These are phyloP conservation scores for Raffaelea deltoideospora DNA, from an alignment of 2,329 filamentous ascomycete genomes.

Conservation along the genomic window DNA sequence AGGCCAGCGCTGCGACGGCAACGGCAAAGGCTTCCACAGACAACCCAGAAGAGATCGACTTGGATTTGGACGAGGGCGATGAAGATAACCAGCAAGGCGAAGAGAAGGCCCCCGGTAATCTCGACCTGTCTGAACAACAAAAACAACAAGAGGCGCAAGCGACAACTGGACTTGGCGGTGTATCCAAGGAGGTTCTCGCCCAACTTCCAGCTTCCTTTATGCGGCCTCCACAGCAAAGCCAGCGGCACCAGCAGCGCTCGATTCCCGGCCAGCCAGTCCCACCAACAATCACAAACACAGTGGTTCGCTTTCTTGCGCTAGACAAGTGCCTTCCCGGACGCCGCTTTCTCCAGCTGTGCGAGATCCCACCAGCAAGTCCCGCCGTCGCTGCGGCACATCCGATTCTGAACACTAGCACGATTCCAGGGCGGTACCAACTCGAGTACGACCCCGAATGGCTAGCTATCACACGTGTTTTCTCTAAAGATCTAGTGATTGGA, in stretches of 20 bases:
- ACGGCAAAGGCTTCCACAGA: constrained; percentile 7
- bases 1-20: neutral
- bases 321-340: constrained; percentile 77
- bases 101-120: constrained; percentile 4
- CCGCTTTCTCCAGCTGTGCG: constrained; percentile 68
- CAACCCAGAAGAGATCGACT: constrained; percentile 57
- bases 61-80: constrained; percentile 45
- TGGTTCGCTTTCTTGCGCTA: constrained; percentile 72
- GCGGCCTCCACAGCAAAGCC: constrained; percentile 18
- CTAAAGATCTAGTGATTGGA: constrained; percentile 48
- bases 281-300: constrained; percentile 57
- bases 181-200: constrained; percentile 51
- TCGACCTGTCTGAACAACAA: too few relatives aligned
- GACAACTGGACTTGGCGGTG: constrained; percentile 16
- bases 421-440: constrained; percentile 41
- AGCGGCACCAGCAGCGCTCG: constrained; percentile 4
- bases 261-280: constrained; percentile 49
- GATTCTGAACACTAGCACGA: too few relatives aligned
- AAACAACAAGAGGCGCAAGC: too few relatives aligned
- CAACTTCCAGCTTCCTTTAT: constrained; percentile 66
- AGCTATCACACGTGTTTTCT: constrained; percentile 75
- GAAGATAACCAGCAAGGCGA: constrained; percentile 13
- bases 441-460: constrained; percentile 92
- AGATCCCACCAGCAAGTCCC: constrained; percentile 30
- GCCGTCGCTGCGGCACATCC: neutral